phyloP scores from a whole-genome alignment of 75 land plant species.

The Picea glauca region DNA sequence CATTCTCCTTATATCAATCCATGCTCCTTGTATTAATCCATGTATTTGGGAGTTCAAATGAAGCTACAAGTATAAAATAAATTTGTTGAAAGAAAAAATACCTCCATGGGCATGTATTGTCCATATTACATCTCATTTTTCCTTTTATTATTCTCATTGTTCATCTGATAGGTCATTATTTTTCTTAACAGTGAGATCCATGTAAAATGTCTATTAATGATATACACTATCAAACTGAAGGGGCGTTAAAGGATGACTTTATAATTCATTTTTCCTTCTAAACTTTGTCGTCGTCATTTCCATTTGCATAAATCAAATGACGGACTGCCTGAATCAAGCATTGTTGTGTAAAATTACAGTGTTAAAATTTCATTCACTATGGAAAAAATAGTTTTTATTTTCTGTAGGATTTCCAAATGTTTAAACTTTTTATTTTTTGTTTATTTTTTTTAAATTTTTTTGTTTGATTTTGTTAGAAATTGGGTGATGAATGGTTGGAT shows the following conservation, averaged over 20 bases:
- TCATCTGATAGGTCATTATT: neutral
- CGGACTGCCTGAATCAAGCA: neutral
- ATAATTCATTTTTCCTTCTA: neutral
- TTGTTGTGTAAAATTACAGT: too few relatives aligned
- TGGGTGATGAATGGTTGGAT: too few relatives aligned
- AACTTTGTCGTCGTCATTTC: neutral
- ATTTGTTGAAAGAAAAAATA: neutral
- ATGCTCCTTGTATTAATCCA: neutral
- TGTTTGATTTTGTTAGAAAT: too few relatives aligned
- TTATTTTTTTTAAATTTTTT: too few relatives aligned
- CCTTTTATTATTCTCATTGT: neutral
- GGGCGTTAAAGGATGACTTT: neutral
- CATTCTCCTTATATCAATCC: too few relatives aligned
- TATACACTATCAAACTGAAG: too few relatives aligned
- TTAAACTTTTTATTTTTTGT: too few relatives aligned
- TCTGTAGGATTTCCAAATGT: too few relatives aligned
- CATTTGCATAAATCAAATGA: neutral
- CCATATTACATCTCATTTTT: too few relatives aligned
- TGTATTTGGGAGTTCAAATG: neutral
- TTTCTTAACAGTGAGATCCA: neutral
- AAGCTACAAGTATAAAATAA: neutral
- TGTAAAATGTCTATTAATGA: too few relatives aligned
- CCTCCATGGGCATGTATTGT: neutral
- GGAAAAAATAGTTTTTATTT: too few relatives aligned
- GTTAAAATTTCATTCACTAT: too few relatives aligned